These are phyloP conservation scores for Lipomyces kockii DNA, from an alignment of 805 yeast species.

Conservation along the genomic window DNA sequence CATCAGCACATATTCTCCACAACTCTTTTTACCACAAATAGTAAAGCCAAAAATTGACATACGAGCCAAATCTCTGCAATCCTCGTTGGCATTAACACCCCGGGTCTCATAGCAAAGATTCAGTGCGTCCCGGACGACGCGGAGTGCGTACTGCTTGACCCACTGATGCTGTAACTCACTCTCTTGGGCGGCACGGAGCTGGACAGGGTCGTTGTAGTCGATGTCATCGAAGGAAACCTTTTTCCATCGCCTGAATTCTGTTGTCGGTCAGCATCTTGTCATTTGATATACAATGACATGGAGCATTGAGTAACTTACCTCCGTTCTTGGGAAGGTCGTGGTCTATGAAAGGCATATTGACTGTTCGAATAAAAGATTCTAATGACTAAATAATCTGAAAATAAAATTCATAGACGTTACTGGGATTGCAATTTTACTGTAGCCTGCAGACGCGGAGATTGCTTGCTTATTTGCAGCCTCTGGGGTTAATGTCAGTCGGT, in stretches of 20 bases:
- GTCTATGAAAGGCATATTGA: slow-evolving; percentile 3
- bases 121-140: slow-evolving; percentile 72
- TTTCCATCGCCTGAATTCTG: slow-evolving; percentile 23
- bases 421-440: background rate
- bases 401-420: background rate
- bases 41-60: slow-evolving; percentile 41
- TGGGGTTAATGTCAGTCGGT: background rate
- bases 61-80: slow-evolving; percentile 78
- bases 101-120: slow-evolving; percentile 67
- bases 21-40: background rate
- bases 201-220: slow-evolving; percentile 67
- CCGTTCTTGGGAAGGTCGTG: slow-evolving; percentile 10
- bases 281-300: background rate
- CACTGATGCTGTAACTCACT: slow-evolving; percentile 80
- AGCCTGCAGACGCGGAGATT: background rate
- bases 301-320: background rate
- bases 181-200: slow-evolving; percentile 73
- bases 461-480: background rate
- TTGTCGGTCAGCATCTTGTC: background rate
- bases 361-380: background rate
- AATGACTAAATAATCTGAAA: background rate
- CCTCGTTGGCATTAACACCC: slow-evolving; percentile 73
- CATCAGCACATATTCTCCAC: background rate
- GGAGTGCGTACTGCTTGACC: slow-evolving; percentile 67
- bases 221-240: slow-evolving; percentile 80